These are phyloP conservation scores for Xerocomus spinulosus DNA, from an alignment of 768 basidiomycete species.

Conservation along the genomic window DNA sequence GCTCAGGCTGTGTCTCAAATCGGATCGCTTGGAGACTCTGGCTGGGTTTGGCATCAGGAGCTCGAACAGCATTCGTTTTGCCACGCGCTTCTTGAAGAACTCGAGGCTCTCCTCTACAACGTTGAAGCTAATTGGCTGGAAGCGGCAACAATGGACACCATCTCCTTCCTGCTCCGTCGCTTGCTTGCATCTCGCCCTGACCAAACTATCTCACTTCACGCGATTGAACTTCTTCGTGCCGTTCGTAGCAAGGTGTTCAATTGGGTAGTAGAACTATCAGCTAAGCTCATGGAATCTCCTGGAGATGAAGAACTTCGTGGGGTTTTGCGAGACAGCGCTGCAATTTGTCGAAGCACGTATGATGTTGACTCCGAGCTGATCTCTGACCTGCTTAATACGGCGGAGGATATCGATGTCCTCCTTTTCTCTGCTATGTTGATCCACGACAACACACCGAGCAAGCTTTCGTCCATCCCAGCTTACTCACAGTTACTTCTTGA, in stretches of 20 bases:
- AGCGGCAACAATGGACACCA: conserved; percentile 28
- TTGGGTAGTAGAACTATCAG: conserved; percentile 35
- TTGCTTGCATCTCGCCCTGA: conserved; percentile 28
- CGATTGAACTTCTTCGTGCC: conserved; percentile 26
- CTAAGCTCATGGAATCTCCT: conserved; percentile 14
- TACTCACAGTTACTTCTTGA: conserved; percentile 20
- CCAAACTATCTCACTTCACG: conserved; percentile 9
- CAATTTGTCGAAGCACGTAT: conserved; percentile 34
- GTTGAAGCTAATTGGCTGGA: conserved; percentile 42
- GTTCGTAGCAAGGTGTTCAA: conserved; percentile 28
- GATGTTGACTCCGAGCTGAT: conserved; percentile 17
- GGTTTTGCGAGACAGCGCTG: conserved; percentile 33
- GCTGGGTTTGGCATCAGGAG: conserved; percentile 41
- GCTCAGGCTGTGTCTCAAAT: conserved; percentile 43
- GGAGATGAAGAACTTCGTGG: conserved; percentile 13
- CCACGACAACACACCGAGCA: conserved; percentile 20
- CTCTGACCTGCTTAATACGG: conserved; percentile 10
- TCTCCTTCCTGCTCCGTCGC: conserved; percentile 34
- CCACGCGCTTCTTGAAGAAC: conserved; percentile 31
- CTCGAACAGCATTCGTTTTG: conserved; percentile 33
- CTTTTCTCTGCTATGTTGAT: conserved; percentile 24
- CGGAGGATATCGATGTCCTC: conserved; percentile 20
- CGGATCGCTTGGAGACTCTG: conserved; percentile 24
- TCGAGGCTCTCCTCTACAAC: conserved; percentile 30
- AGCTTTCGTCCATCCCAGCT: not conserved